Base-by-base conservation (phyloP, 345 rosid genomes). In the Brassica carinata region DNA sequence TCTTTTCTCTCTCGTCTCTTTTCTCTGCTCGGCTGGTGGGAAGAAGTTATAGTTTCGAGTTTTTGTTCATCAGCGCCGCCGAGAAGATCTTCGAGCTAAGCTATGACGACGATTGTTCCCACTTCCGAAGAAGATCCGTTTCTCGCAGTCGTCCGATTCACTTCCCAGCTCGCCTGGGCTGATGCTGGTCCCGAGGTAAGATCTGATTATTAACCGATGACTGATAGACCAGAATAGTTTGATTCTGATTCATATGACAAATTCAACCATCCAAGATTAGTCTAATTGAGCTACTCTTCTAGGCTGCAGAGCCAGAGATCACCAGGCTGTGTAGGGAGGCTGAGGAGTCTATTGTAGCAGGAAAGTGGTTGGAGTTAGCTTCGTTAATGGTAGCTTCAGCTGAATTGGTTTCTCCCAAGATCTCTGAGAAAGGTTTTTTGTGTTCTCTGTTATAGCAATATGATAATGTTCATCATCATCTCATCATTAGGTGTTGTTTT, bases 161-260 rank as follows among this genome's bases (percentile, higher is more conserved):
- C 98, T 65, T 89, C 98, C 53, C 96, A 94, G 74, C 92, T 96
- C 59, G 86, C 98, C 66, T 96, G 98, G 98, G 95, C 96, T 18
- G 98, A 94, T 79, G 98, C 99, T 71, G 98, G 99, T 80, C 91
- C 97, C 48, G 99, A 92, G 97, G 98, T 92, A 73, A 43, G 36
- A 67, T 78, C 31, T 67, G 63, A 48, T 15, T 67, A 40, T 5
- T 64, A 9, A 23, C 27, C 5, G 40, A 9, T 5, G 34, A 38
- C 1, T 65, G 13, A 34, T 72, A 26, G 71, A 7, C n/a, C 5
- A 6, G 29, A 29, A 3, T 33, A 57, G 11, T 72, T 11, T 43
- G 64, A 30, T 74, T 59, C 10, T 59, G 30, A 8, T 59, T 67
- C 26, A 5, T 69, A 43, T 61, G 67, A 58, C 10, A 3, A 5